phyloP scores from a whole-genome alignment of 371 early-diverging fungal species.

The Rhizomucor pusillus region DNA sequence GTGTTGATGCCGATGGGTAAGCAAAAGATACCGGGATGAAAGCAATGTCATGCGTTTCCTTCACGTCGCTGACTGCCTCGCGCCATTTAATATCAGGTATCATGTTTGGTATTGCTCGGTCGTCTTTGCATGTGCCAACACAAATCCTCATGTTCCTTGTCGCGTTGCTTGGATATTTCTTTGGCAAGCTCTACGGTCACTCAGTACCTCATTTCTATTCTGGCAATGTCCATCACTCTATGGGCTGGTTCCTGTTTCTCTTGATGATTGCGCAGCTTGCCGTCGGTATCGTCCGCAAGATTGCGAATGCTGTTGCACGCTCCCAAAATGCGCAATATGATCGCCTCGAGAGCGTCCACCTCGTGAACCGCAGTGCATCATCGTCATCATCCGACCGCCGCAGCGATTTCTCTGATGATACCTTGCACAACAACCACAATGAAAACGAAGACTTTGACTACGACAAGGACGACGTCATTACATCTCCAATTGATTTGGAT shows the following conservation, averaged over 20 bases:
- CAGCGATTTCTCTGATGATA: conserved; percentile 34
- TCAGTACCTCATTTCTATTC: conserved; percentile 42
- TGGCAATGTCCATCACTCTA: conserved; percentile 45
- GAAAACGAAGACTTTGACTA: conserved; percentile 6
- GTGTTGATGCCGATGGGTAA: conserved; percentile 51
- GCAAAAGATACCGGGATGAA: background rate
- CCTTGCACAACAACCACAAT: conserved; percentile 25
- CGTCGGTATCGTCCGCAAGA: conserved; percentile 46
- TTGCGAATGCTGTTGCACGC: conserved; percentile 40
- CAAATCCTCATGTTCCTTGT: conserved; percentile 33
- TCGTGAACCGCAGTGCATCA: conserved; percentile 20
- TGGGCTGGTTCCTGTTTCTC: conserved; percentile 43
- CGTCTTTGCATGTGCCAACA: conserved; percentile 43
- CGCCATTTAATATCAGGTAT: conserved; percentile 27
- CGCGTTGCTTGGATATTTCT: conserved; percentile 43
- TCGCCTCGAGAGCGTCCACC: conserved; percentile 27
- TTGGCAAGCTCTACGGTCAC: conserved; percentile 48
- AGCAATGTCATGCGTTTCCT: background rate
- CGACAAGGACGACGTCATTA: conserved; percentile 13
- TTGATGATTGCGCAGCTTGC: conserved; percentile 35
- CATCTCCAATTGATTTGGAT: conserved; percentile 17
- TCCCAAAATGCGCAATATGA: conserved; percentile 24
- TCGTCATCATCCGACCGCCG: conserved; percentile 20
- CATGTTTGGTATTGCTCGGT: conserved; percentile 50
- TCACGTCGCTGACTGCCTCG: background rate